These are phyloP conservation scores for Friedmanniomyces endolithicus DNA, from an alignment of 495 filamentous ascomycete genomes.

Conservation along the genomic window DNA sequence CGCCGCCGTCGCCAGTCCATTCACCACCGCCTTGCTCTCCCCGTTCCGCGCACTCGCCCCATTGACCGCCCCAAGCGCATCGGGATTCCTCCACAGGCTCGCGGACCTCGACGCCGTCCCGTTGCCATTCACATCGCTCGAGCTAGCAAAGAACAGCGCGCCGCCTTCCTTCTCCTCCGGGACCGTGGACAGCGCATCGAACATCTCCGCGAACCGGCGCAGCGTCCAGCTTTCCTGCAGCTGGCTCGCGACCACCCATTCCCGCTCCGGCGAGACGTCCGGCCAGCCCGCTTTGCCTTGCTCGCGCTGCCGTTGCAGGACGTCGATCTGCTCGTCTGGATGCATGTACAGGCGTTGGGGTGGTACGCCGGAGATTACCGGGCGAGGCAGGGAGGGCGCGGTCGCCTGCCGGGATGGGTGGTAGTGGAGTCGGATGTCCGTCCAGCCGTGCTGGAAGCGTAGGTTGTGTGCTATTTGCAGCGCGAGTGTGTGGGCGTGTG, in stretches of 20 bases:
- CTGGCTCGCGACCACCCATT: constrained; percentile 81
- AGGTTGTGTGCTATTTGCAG: constrained; percentile 66
- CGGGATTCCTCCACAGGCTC: not conserved
- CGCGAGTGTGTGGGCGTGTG: constrained; percentile 40
- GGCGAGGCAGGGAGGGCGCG: constrained; percentile 30
- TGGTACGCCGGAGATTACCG: constrained; percentile 76
- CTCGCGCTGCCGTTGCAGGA: constrained; percentile 41
- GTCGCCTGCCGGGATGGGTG: constrained; percentile 27
- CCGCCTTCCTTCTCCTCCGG: constrained; percentile 28
- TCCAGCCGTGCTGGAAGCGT: constrained; percentile 80
- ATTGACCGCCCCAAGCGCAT: not conserved
- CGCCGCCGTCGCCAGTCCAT: not conserved
- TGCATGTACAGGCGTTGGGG: constrained; percentile 78
- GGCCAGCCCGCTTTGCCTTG: constrained; percentile 34
- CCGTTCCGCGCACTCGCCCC: not conserved
- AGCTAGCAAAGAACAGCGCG: constrained; percentile 22
- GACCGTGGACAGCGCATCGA: constrained; percentile 55
- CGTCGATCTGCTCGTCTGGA: constrained; percentile 78
- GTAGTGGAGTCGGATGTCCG: constrained; percentile 50
- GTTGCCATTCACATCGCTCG: constrained; percentile 16
- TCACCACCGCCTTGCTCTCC: not conserved
- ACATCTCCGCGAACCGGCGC: constrained; percentile 60
- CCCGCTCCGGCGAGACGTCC: constrained; percentile 42
- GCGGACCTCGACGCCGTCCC: not conserved
- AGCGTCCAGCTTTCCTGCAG: constrained; percentile 75